Evolutionary conservation across 805 yeast genomes (phyloP).

Genomic region (Monosporozyma solicola): DNA sequence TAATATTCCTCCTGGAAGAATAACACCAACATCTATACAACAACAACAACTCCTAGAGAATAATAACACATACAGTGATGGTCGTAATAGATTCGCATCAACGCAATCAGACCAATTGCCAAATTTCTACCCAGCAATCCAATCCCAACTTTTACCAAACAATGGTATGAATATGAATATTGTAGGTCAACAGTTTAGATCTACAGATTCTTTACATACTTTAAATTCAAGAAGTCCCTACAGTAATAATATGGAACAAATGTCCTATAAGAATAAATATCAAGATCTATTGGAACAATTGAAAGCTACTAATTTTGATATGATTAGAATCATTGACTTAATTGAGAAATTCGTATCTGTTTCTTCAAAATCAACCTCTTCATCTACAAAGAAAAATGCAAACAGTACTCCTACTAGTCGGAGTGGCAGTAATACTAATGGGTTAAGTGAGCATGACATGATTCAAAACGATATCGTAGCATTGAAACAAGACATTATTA

Average conservation of each 20-base stretch:
- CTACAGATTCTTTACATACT: background rate
- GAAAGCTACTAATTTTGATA: conserved; percentile 6
- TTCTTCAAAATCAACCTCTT: background rate
- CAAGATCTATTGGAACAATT: conserved; percentile 2
- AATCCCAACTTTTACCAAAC: conserved; percentile 4
- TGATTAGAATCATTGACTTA: conserved; percentile 6
- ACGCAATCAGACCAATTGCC: background rate
- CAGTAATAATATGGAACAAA: background rate
- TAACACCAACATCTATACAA: conserved; percentile 1
- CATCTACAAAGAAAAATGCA: background rate
- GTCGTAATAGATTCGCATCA: background rate
- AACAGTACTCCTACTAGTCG: background rate
- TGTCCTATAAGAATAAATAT: background rate
- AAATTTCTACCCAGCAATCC: background rate
- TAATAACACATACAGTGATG: background rate
- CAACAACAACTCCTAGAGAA: background rate
- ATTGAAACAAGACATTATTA: background rate
- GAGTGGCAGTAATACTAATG: background rate
- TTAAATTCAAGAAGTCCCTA: background rate
- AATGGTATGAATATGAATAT: background rate
- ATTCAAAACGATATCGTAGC: background rate
- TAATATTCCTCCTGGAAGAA: background rate
- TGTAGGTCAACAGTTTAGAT: background rate
- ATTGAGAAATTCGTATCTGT: conserved; percentile 2
- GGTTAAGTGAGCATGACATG: background rate